phyloP scores from a whole-genome alignment of 2,329 filamentous ascomycete genomes.

The Nemania sp. region DNA sequence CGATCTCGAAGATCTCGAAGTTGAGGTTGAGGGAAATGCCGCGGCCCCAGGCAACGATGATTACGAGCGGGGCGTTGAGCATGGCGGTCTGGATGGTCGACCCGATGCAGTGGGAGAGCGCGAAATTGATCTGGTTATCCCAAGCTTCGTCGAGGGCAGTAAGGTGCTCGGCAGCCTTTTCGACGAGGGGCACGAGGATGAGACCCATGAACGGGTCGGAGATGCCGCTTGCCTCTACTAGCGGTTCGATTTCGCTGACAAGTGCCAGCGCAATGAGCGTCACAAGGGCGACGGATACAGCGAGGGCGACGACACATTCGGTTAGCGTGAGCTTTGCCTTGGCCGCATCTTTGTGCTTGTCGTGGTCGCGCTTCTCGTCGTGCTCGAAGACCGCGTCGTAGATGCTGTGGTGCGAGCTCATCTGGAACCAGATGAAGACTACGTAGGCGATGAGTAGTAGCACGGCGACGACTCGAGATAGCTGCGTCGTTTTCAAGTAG shows the following conservation, averaged over 20 bases:
- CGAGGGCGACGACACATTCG: constrained; percentile 70
- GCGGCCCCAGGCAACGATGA: constrained; percentile 83
- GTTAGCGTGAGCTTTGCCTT: constrained; percentile 75
- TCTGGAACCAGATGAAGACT: constrained; percentile 73
- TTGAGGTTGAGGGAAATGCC: constrained; percentile 73
- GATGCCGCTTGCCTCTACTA: constrained; percentile 51
- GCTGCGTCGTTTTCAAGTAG: constrained; percentile 58
- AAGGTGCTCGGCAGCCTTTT: constrained; percentile 85
- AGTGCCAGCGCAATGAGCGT: constrained; percentile 74
- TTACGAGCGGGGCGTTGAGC: constrained; percentile 81
- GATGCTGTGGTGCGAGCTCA: constrained; percentile 75
- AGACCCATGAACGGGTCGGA: constrained; percentile 66
- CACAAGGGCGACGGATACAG: constrained; percentile 68
- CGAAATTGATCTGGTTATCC: constrained; percentile 83
- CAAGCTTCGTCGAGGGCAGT: constrained; percentile 85
- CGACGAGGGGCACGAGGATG: constrained; percentile 79
- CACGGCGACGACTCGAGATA: constrained; percentile 73
- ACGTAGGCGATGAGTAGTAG: constrained; percentile 72
- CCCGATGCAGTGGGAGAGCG: constrained; percentile 82
- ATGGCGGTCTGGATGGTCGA: constrained; percentile 88
- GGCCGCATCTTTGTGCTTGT: constrained; percentile 61
- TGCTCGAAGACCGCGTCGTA: constrained; percentile 74
- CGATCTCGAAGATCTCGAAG: constrained; percentile 86
- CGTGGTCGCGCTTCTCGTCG: constrained; percentile 70
- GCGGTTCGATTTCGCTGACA: constrained; percentile 71